phyloP scores from a whole-genome alignment of 768 basidiomycete species.

The Tremella mesenterica region DNA sequence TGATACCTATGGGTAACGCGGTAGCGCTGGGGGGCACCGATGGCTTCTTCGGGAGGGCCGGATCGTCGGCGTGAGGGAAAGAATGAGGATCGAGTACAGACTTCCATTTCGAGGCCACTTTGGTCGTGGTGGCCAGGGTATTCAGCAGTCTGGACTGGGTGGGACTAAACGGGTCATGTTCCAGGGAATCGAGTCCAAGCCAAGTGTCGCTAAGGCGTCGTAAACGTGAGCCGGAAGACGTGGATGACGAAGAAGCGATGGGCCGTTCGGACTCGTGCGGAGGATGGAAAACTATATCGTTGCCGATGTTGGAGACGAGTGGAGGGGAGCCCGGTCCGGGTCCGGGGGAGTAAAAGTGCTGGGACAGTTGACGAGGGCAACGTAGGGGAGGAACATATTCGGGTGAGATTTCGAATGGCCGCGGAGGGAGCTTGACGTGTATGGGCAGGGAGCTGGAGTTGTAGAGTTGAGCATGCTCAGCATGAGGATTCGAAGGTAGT shows the following conservation, averaged over 20 bases:
- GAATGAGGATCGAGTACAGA: conserved; percentile 8
- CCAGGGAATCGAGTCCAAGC: no score
- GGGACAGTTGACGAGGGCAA: conserved; percentile 17
- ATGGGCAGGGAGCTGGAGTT: neutral
- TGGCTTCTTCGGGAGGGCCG: neutral
- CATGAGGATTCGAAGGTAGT: neutral
- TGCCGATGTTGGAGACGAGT: conserved; percentile 12
- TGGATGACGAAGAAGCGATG: neutral
- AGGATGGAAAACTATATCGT: conserved; percentile 26
- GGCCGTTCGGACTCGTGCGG: conserved; percentile 1
- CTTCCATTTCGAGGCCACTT: conserved; percentile 39
- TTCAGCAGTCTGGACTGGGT: conserved; percentile 17
- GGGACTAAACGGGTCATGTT: neutral
- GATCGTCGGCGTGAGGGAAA: neutral
- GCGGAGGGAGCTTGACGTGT: conserved; percentile 24
- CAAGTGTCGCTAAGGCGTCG: conserved; percentile 1
- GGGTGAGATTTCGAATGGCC: conserved; percentile 24
- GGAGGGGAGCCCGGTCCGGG: conserved; percentile 29
- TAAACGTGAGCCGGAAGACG: neutral
- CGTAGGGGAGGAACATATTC: conserved; percentile 21
- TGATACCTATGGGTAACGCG: conserved; percentile 25
- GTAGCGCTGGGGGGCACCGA: neutral
- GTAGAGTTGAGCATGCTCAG: neutral
- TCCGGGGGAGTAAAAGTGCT: conserved; percentile 2
- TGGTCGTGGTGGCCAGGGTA: conserved; percentile 24